phyloP scores from a whole-genome alignment of 2,329 filamentous ascomycete species.

The Penicillium sclerotigenum region DNA sequence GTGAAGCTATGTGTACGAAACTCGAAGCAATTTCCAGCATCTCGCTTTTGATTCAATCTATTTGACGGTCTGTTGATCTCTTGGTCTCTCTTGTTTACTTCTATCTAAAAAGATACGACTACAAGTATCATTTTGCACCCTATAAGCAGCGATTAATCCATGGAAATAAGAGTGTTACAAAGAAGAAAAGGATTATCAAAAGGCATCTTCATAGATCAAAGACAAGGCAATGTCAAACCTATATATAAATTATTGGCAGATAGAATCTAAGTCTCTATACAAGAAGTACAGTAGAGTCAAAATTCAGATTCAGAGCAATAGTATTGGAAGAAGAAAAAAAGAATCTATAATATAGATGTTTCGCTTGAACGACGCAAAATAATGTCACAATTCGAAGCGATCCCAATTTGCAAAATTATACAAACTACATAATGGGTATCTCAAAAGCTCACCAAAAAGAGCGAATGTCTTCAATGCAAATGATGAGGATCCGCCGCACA shows the following conservation, averaged over 20 bases:
- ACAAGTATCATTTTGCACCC: background rate
- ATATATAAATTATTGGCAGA: background rate
- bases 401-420: background rate
- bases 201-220: background rate
- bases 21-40: background rate
- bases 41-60: background rate
- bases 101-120: no score
- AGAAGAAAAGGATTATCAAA: background rate
- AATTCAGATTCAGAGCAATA: background rate
- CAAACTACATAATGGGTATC: background rate
- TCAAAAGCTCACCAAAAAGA: background rate
- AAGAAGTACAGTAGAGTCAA: background rate
- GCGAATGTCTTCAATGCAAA: constrained; percentile 10
- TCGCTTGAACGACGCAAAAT: background rate
- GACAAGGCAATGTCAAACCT: background rate
- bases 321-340: background rate
- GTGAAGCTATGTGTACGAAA: background rate
- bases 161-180: background rate
- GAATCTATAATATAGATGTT: background rate
- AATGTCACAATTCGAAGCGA: background rate
- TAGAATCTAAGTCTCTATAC: background rate
- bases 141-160: background rate
- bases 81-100: background rate
- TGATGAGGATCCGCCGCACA: constrained; percentile 19
- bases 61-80: no score